Base-by-base conservation (phyloP, 2,329 filamentous ascomycete genomes). In the Cercospora janseana region DNA sequence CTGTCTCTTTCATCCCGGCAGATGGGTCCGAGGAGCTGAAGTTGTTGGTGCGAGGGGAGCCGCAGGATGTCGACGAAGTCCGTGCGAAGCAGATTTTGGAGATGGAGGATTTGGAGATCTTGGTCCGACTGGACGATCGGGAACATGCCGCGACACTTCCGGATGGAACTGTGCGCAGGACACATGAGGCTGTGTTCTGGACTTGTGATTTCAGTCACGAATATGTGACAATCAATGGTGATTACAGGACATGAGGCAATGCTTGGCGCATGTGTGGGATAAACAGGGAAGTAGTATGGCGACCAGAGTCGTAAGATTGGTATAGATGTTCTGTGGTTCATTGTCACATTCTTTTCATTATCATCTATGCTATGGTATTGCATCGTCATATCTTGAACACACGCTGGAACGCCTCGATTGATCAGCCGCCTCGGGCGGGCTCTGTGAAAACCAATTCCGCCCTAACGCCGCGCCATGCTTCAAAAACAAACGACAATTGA, bases 191-290 rank as follows among this genome's bases (percentile, higher is more conserved):
- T 1, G 81, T 83, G 4, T 88, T 88, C 68, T 93, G 87, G 83
- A 93, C 88, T 29, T 93, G 88, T 65, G 88, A 94, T 68, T 88
- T 91, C 60, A 89, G 85, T 65, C 87, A 91, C 65, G 87, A 91
- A 75, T 94, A 84, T 71, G 81, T 85, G 40, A 84, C 81, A 43
- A 85, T 85, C 60, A 85, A 85, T 64, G 82, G 80, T 28, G 82
- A 85, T 66, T 85, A 85, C 67, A 70, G 82, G 61, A 84, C 82
- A 24, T 83, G 63, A 40, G 8, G 31, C 29, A n/a, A n/a, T n/a
- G n/a, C n/a, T n/a, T n/a, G n/a, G n/a, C n/a, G n/a, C n/a, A n/a
- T n/a, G n/a, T n/a, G n/a, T n/a, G n/a, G n/a, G n/a, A n/a, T n/a
- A n/a, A n/a, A n/a, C n/a, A n/a, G n/a, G n/a, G n/a, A n/a, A n/a